Base-by-base conservation (phyloP, 2,329 filamentous ascomycete genomes). In the Cladophialophora bantiana region DNA sequence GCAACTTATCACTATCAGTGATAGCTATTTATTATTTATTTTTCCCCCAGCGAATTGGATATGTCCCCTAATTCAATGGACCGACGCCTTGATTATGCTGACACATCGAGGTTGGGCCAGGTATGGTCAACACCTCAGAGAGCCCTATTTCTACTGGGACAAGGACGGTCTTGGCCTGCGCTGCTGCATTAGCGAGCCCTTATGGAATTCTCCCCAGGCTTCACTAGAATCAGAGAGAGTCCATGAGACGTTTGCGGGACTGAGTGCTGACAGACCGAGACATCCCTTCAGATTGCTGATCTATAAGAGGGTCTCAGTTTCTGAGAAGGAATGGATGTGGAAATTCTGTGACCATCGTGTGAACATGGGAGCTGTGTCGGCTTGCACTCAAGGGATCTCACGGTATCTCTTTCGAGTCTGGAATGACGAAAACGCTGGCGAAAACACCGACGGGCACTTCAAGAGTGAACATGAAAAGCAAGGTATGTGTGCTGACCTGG, bases 401-500 rank as follows among this genome's bases (percentile, higher is more conserved):
- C 9, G 58, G 6, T 60, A 50, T 20, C 31, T 60, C n/a, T 50
- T 60, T 18, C 58, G 58, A 13, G 20, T 60, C 9, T 50, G 26
- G 31, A 13, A 32, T 12, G 31, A 60, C 7, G 15, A 34, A 2
- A 50, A 20, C 15, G 58, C 31, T 32, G 60, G 60, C 4, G 34
- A 10, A 13, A 63, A 63, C 13, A 31, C 7, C 3, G 20, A 7
- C 13, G 60, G 38, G 4, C n/a, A n/a, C 2, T 63, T 63, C 15
- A 18, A 36, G n/a, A 63, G 60, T 31, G 60, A 56, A 36, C 55
- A 13, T 18, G 38, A 32, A 20, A 45, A 56, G n/a, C 60, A 56
- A 20, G 52, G 26, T 6, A 38, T 45, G 20, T 42, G 48, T 13
- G 52, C 32, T 7, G 60, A 55, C 13, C 26, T 64, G 3, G 62